A percentile compares a stretch with the other conserved stretches of the same genome.
Evolutionary conservation across 139 green algal species (phyloP).

Genomic region (Coelastrella sp.): DNA sequence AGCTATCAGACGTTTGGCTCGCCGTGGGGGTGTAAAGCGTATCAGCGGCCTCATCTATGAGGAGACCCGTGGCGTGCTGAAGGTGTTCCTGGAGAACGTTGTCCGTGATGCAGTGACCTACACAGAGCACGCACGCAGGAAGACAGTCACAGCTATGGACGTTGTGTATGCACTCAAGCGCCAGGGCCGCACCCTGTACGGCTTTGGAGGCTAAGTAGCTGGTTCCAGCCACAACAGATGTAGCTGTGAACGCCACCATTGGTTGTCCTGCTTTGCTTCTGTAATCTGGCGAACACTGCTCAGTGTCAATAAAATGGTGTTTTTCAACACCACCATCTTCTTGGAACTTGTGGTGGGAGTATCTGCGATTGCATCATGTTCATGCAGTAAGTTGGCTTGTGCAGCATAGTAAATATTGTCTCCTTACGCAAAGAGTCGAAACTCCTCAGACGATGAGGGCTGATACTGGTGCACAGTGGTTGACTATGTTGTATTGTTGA

Average conservation of each 20-base stretch:
- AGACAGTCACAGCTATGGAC: conserved; percentile 97
- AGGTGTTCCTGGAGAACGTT: too few species aligned
- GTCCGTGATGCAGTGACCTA: too few species aligned
- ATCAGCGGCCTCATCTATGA: too few species aligned
- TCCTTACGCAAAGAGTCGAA: neutral
- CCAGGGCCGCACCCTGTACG: too few species aligned
- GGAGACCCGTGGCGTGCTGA: too few species aligned
- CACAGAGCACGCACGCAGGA: conserved; percentile 93
- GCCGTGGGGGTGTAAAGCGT: conserved; percentile 86
- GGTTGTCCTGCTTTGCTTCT: too few species aligned
- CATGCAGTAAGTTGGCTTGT: neutral
- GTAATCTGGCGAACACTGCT: too few species aligned
- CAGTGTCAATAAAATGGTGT: conserved; percentile 19
- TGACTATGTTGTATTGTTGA: neutral
- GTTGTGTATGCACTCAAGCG: too few species aligned
- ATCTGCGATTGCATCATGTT: neutral
- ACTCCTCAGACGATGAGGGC: neutral
- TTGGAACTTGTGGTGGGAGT: neutral
- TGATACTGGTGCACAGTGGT: neutral
- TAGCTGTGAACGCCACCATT: neutral
- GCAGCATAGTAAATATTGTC: neutral
- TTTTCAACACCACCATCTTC: conserved; percentile 1
- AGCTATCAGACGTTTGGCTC: conserved; percentile 81
- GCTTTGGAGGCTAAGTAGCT: conserved; percentile 93
- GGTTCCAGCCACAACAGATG: too few species aligned